A percentile compares a stretch with the other conserved stretches of the same genome.
These are phyloP conservation scores for Phytophthora capsici DNA, from an alignment of 352 stramenopile species.

Conservation along the genomic window DNA sequence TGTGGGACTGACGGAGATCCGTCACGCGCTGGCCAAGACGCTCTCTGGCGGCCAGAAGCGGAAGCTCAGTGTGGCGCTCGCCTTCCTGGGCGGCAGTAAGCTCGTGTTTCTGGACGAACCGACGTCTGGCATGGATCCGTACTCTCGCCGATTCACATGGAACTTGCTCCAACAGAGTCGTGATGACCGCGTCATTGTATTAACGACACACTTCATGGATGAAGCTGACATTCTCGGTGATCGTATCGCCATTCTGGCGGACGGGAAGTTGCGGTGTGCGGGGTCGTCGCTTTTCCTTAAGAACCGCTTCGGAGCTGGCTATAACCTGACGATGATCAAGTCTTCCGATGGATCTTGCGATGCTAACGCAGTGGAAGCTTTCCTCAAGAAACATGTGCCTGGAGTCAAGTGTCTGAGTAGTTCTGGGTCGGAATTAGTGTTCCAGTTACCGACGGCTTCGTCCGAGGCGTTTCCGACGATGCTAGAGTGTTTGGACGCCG, in stretches of 20 bases:
- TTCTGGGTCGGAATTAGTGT: conserved; percentile 94
- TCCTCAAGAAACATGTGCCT: conserved; percentile 66
- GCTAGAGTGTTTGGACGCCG: conserved; percentile 83
- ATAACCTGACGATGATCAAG: conserved; percentile 82
- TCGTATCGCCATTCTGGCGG: conserved; percentile 93
- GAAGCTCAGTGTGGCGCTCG: conserved; percentile 95
- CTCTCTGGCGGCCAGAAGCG: conserved; percentile 95
- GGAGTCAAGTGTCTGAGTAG: conserved; percentile 87
- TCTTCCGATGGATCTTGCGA: conserved; percentile 34
- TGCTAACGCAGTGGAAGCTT: conserved; percentile 29
- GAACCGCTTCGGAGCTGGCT: conserved; percentile 92
- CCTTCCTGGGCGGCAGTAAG: conserved; percentile 93
- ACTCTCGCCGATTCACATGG: conserved; percentile 94
- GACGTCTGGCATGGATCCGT: conserved; percentile 96
- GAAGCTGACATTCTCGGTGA: conserved; percentile 67
- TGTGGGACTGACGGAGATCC: conserved; percentile 92
- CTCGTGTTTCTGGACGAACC: conserved; percentile 93
- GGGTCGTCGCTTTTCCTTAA: conserved; percentile 94
- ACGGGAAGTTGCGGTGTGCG: conserved; percentile 88
- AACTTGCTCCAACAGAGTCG: conserved; percentile 90
- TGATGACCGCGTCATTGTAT: conserved; percentile 86
- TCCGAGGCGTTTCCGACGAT: conserved; percentile 88
- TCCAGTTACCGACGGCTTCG: conserved; percentile 91
- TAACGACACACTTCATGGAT: conserved; percentile 90
- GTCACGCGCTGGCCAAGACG: conserved; percentile 53